A percentile compares a stretch with the other conserved stretches of the same genome.
phyloP scores from a whole-genome alignment of 768 basidiomycete genomes.

The Filobasidium wieringae region DNA sequence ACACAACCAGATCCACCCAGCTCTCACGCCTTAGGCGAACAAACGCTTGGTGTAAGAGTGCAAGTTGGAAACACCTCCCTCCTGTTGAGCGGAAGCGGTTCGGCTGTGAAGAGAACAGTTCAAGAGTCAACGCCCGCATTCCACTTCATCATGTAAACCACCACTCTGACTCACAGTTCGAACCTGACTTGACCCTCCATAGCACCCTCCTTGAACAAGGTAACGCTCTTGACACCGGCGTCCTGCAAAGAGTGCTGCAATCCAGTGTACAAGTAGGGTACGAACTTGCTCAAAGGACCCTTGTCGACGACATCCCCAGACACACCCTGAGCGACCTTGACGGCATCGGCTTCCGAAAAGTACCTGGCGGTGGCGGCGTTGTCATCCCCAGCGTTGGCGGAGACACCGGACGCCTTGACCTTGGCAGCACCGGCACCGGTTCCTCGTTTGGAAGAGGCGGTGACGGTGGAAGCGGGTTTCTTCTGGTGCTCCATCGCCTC shows the following conservation, averaged over 20 bases:
- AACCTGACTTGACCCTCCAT: conserved; percentile 61
- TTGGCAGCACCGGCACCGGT: conserved; percentile 14
- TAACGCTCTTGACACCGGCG: conserved; percentile 60
- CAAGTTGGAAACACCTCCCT: conserved; percentile 89
- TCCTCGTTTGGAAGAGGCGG: too few relatives aligned
- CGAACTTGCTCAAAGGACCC: conserved; percentile 81
- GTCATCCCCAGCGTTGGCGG: conserved; percentile 42
- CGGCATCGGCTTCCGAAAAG: conserved; percentile 79
- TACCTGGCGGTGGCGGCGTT: conserved; percentile 95
- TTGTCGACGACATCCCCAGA: conserved; percentile 96
- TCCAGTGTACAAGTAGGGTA: conserved; percentile 50
- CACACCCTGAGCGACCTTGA: conserved; percentile 80
- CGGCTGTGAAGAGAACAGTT: conserved; percentile 40
- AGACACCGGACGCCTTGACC: conserved; percentile 14
- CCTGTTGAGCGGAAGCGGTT: conserved; percentile 87
- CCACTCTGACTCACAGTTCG: conserved; percentile 46
- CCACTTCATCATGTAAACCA: not conserved
- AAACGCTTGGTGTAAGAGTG: conserved; percentile 62
- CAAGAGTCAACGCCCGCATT: not conserved
- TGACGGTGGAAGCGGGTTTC: conserved; percentile 10
- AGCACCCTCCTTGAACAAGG: conserved; percentile 57
- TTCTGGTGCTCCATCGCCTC: conserved; percentile 45
- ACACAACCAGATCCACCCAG: too few relatives aligned
- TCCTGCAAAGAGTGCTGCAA: conserved; percentile 90
- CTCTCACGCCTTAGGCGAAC: too few relatives aligned